Conservation (phyloP, 2,329 filamentous ascomycete species). For the Stylonectria norvegica region DNA sequence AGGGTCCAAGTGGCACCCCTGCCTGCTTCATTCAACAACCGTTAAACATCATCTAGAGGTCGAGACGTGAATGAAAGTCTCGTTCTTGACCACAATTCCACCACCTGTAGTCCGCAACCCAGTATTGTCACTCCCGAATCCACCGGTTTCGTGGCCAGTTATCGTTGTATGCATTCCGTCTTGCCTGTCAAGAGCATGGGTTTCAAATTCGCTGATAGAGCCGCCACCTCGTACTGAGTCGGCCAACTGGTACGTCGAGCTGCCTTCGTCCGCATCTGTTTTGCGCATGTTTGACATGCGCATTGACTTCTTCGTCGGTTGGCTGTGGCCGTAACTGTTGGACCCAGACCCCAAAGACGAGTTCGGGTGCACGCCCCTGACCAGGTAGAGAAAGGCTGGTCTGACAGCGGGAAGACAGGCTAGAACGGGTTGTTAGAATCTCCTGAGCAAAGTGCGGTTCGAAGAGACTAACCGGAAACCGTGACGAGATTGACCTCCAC, state of each 20-base stretch:
- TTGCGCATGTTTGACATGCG: constrained; percentile 15
- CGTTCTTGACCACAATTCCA: constrained; percentile 26
- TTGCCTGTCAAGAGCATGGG: constrained; percentile 17
- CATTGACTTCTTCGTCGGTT: constrained; percentile 20
- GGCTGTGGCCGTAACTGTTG: constrained; percentile 16
- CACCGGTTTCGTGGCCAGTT: constrained; percentile 8
- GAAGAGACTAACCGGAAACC: constrained; percentile 14
- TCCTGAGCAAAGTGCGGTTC: background rate
- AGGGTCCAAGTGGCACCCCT: no score
- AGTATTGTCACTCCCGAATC: background rate
- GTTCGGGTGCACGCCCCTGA: constrained; percentile 11
- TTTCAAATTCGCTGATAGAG: constrained; percentile 18
- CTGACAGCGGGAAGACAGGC: constrained; percentile 23
- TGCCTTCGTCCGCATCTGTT: constrained; percentile 14
- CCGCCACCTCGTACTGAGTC: constrained; percentile 3
- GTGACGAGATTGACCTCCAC: constrained; percentile 26
- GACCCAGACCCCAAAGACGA: constrained; percentile 16
- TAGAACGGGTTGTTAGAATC: background rate
- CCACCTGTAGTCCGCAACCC: background rate
- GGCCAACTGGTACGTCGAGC: constrained; percentile 22
- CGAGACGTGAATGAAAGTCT: constrained; percentile 16
- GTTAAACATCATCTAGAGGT: no score
- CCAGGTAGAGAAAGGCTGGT: constrained; percentile 19
- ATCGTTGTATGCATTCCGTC: constrained; percentile 13
- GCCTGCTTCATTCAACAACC: no score